These are phyloP conservation scores for Penicillium polonicum DNA, from an alignment of 2,329 filamentous ascomycete genomes.

Conservation along the genomic window DNA sequence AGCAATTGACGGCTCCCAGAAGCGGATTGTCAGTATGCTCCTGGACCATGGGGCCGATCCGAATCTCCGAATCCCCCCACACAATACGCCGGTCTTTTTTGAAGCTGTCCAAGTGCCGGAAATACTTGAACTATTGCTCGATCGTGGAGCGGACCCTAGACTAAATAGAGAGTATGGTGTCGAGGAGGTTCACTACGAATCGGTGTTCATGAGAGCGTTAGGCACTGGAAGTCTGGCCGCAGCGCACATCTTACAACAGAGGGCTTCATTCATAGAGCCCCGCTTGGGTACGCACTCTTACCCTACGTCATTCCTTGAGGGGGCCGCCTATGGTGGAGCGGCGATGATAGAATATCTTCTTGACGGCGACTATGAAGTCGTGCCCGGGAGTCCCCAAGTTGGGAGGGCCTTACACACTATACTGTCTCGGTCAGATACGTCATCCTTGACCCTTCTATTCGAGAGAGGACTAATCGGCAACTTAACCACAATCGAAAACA, in stretches of 20 bases:
- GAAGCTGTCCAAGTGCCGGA: neutral
- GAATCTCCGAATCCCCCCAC: neutral
- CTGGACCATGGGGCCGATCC: neutral
- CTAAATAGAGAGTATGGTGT: neutral
- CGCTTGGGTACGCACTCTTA: neutral
- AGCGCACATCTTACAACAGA: neutral
- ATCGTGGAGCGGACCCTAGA: neutral
- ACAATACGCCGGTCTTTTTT: neutral
- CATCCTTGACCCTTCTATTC: neutral
- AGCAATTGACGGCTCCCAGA: neutral
- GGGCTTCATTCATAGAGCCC: neutral
- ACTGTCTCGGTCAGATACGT: neutral
- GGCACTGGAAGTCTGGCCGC: neutral
- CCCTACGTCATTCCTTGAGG: neutral
- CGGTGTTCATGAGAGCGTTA: neutral
- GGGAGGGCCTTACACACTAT: neutral
- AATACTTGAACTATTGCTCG: neutral
- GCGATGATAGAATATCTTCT: neutral
- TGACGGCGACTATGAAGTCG: neutral
- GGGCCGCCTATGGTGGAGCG: neutral
- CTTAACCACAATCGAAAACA: neutral
- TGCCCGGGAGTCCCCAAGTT: neutral
- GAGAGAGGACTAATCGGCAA: neutral
- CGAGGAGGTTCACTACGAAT: neutral
- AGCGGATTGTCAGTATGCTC: neutral